A percentile compares a stretch with the other conserved stretches of the same genome.
Evolutionary conservation across 257 asterid species (phyloP).

Genomic region (Solanum rostratum): DNA sequence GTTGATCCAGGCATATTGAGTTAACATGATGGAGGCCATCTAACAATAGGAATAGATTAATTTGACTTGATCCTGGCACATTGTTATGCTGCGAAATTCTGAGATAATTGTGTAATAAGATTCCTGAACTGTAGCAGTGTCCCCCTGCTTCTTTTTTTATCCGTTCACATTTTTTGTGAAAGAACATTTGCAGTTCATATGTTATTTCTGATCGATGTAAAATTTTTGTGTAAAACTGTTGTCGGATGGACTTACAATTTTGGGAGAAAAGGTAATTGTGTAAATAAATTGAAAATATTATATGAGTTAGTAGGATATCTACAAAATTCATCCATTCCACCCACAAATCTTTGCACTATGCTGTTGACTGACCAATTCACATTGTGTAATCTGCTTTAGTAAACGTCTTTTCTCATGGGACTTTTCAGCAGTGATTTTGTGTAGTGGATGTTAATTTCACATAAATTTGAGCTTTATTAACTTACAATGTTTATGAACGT

Average conservation of each 20-base stretch:
- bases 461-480: neutral
- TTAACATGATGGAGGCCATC: no score
- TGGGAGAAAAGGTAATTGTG: neutral
- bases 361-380: neutral
- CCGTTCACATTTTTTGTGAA: neutral
- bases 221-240: neutral
- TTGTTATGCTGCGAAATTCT: slow-evolving; percentile 12
- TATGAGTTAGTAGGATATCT: neutral
- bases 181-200: slow-evolving; percentile 4
- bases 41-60: no score
- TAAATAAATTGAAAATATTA: neutral
- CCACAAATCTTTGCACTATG: neutral
- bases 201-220: neutral
- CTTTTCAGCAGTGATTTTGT: neutral
- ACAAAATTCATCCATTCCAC: neutral
- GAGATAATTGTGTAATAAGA: slow-evolving; percentile 23
- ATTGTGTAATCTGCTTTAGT: neutral
- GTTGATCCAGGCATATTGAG: no score
- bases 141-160: neutral
- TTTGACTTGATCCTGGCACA: slow-evolving; percentile 6
- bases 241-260: neutral
- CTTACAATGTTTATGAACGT: neutral
- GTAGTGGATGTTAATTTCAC: neutral
- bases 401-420: neutral
- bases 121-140: slow-evolving; percentile 6